Evolutionary conservation across 192 early-diverging fungal species (phyloP), one percentile per base, ranked within the genome.

Genomic region (Diversispora eburnea): DNA sequence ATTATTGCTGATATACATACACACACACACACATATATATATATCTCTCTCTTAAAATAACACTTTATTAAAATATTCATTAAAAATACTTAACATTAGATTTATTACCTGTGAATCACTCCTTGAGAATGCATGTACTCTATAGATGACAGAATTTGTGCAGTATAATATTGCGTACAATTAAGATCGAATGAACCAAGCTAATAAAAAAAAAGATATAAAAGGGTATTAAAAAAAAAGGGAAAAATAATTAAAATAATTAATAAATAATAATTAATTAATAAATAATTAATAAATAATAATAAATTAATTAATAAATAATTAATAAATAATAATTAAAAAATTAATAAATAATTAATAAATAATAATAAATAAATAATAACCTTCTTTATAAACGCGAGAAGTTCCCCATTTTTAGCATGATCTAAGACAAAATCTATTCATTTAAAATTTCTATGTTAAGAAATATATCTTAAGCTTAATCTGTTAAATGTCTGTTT

Each of bases 361-460:
- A 15, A 62, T 3, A 10, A 12, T 3, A n/a, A n/a, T 39, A 58
- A 52, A 9, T 0, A 33, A 8, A 47, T 72, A 69, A 41, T 64
- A 75, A 90, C 86, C 82, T 84, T 89, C 63, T 90, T 86, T 78
- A 98, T 90, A 67, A 90, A 91, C 42, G 90, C 86, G 67, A 98
- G 80, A 56, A 99, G 79, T 77, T 99, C 98, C 52, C 98, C 98
- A 72, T 97, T 94, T 51, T 84, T 81, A 10, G 93, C 95, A 67
- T 92, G 74, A 79, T 98, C 95, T 12, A 99, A 81, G 17, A 96
- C 91, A 85, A 95, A 99, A 67, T 98, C 87, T 88, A 79, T 25
- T 42, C 20, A 49, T n/a, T 43, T 45, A 65, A 8, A 75, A 42
- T 17, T 54, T 54, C n/a, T 17, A 4, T 61, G 20, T 20, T 47